Base-by-base conservation (phyloP, 768 basidiomycete genomes). In the Panaeolus papilionaceus region DNA sequence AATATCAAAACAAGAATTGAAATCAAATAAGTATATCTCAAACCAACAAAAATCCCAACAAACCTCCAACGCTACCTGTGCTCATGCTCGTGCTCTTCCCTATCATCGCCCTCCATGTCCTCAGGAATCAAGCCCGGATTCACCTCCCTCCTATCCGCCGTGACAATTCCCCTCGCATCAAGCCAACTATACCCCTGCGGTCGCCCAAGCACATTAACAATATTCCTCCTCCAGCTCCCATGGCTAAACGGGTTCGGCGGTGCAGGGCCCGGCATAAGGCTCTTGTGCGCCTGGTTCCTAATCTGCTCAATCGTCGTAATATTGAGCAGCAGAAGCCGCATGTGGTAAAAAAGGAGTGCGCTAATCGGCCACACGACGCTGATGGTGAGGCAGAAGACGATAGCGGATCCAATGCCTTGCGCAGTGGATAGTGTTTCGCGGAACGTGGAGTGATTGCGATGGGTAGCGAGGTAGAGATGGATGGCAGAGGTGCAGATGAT, bases 231-330 rank as follows among this genome's bases (percentile, higher is more conserved):
- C 88, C 90, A 92, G 47, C 80, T 89, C 44, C 91, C 89, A 75
- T 93, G 92, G 49, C 92, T 90, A 78, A 96, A 98, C 23, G 95
- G 94, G 74, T 97, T 98, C 1, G 91, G 84, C 37, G 93, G 92
- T 3, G 89, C 76, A 1, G 87, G 81, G 3, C 87, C 89, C 26
- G 88, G 84, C 37, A 86, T 81, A 61, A 95, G 79, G 37, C 85
- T 82, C 70, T 89, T 90, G 76, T 94, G 92, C 18, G 93, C 93
- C 78, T 92, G 89, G 70, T 92, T 93, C 67, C 96, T 89, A 71
- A 97, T 95, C 92, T 95, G 94, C 81, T 98, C 96, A 69, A 98
- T 95, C n/a, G 96, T 98, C 9, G 96, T 98, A 40, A 95, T 85
- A 77, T 97, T 96, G 69, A 95, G 82, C 38, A 95, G 76, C 64